These are phyloP conservation scores for Trichosporon coremiiforme DNA, from an alignment of 1,284 basidiomycete species.

Conservation along the genomic window DNA sequence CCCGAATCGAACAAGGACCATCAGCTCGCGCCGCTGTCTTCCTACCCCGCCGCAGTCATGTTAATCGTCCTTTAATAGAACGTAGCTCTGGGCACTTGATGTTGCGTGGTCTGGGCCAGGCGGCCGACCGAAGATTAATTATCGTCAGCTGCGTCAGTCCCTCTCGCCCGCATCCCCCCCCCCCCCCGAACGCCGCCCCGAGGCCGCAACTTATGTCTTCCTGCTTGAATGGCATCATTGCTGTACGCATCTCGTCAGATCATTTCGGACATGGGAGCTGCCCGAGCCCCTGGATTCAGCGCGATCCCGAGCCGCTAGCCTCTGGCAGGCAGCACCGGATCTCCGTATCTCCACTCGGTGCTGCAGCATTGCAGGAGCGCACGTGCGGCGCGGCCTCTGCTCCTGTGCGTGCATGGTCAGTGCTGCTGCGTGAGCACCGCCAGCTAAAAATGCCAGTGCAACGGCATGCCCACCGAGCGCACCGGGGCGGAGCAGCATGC, in stretches of 20 bases:
- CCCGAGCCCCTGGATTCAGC: no score
- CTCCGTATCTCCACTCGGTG: no score
- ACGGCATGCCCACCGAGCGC: not conserved
- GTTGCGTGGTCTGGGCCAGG: not conserved
- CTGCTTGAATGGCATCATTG: not conserved
- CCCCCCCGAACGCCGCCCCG: not conserved
- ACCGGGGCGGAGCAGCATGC: not conserved
- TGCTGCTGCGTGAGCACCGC: no score
- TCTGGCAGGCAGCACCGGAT: no score
- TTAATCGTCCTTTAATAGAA: not conserved
- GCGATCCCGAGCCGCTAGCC: no score
- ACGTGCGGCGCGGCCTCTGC: not conserved
- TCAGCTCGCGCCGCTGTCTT: not conserved
- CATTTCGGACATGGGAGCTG: not conserved
- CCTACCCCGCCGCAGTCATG: not conserved
- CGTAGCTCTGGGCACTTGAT: no score
- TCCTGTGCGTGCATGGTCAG: not conserved
- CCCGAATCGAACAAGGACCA: conserved; percentile 1
- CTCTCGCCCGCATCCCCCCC: not conserved
- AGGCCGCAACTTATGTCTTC: not conserved
- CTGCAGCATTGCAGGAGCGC: no score
- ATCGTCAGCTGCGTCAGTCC: not conserved
- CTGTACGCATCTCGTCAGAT: not conserved
- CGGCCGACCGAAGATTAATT: not conserved
- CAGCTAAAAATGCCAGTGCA: not conserved